These are phyloP conservation scores for Glycine soja DNA, from an alignment of 306 rosid species.

Conservation along the genomic window DNA sequence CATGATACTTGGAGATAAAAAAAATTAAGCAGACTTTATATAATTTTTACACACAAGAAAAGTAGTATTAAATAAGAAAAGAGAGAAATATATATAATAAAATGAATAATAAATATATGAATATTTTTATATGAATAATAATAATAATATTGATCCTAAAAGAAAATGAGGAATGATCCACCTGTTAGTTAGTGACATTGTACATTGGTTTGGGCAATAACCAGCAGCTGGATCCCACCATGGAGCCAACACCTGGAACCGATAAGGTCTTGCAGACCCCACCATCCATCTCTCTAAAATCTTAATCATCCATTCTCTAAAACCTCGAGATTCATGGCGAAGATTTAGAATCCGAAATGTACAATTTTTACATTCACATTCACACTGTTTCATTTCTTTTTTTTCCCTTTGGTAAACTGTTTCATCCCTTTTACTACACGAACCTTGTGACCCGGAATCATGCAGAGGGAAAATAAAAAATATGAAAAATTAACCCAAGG, in stretches of 20 bases:
- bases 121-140: background rate
- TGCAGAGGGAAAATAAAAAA: background rate
- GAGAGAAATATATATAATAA: background rate
- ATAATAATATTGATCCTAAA: background rate
- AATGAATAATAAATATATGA: background rate
- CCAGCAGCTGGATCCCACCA: slow-evolving; percentile 65
- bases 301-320: slow-evolving; percentile 61
- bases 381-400: slow-evolving; percentile 1
- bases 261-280: slow-evolving; percentile 65
- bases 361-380: background rate
- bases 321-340: slow-evolving; percentile 53
- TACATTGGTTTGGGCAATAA: slow-evolving; percentile 67
- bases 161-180: slow-evolving; percentile 73
- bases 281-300: slow-evolving; percentile 47
- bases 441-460: slow-evolving; percentile 30
- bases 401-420: slow-evolving; percentile 39
- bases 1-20: background rate
- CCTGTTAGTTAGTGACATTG: slow-evolving; percentile 87
- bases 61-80: background rate
- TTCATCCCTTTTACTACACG: slow-evolving; percentile 51
- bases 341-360: slow-evolving; percentile 23
- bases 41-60: background rate
- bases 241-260: slow-evolving; percentile 78
- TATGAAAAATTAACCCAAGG: background rate
- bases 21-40: background rate